Base-by-base conservation (phyloP, 805 yeast species). In the Yarrowia sp. region DNA sequence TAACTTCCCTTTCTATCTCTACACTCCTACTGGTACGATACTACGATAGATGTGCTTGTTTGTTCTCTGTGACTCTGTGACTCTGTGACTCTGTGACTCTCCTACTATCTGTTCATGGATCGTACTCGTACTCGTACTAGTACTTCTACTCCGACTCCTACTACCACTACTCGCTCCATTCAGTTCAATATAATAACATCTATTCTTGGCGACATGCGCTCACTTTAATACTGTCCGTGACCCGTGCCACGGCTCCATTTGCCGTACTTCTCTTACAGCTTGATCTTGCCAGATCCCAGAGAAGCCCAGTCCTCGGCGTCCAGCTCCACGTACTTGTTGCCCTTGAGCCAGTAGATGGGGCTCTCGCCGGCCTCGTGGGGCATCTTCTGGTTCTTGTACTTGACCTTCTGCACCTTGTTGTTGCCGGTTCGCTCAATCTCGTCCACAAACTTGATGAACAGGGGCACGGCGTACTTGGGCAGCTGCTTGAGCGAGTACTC, bases 401-500 rank as follows among this genome's bases (percentile, higher is more conserved):
- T 77, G 81, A 59, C 96, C 96, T 72, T 82, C 81, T 65, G 97
- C 90, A 92, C 84, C 78, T 92, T 92, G 76, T 90, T 92, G 73
- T 89, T 93, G 68, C 90, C 93, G 2, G 90, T 85, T 52, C 85
- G 83, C 69, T 83, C 82, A 67, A 92, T 86, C 61, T 77, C 76
- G 35, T 77, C 73, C 43, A 84, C 87, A 71, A 91, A 82, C 73
- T 91, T 89, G 62, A 91, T 76, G 72, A 92, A 91, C 40, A 87
- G 81, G 0, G 98, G 98, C 36, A 90, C 80, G 0, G 98, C 96
- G 76, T 89, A 92, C 70, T 82, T 85, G 24, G 98, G 97, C 67
- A 92, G 80, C 35, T 82, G 79, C 28, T 73, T 68, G 51, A 68
- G 71, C 33, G 81, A 72, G 49, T 74, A 71, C 30, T 67, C 44